Conservation (phyloP, 495 filamentous ascomycete species). For the Podospora bellae-mahoneyi region DNA sequence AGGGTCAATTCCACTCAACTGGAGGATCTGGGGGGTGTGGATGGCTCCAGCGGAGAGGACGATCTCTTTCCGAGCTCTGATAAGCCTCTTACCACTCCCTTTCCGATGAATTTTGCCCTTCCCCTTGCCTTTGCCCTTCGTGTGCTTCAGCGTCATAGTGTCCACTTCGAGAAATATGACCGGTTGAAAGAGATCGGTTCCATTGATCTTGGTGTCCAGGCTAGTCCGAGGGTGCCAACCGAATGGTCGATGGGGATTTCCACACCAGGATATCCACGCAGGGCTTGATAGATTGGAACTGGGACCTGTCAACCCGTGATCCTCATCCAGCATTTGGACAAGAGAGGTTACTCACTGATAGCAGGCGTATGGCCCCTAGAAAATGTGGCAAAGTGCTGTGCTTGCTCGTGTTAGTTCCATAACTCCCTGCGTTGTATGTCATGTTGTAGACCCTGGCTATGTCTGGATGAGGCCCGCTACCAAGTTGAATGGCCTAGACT, state of each 20-base stretch:
- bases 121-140: not conserved
- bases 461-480: slow-evolving; percentile 18
- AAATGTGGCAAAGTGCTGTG: slow-evolving; percentile 10
- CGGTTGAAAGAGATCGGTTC: slow-evolving; percentile 32
- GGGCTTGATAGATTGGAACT: not conserved
- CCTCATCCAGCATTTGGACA: not conserved
- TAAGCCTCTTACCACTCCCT: not conserved
- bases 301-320: not conserved
- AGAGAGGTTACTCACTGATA: not conserved
- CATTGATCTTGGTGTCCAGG: slow-evolving; percentile 11
- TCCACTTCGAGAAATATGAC: slow-evolving; percentile 35
- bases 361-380: not conserved
- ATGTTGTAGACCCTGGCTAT: slow-evolving; percentile 27
- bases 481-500: slow-evolving; percentile 21
- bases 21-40: slow-evolving; percentile 51
- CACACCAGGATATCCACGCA: not conserved
- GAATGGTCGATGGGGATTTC: slow-evolving; percentile 2
- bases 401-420: slow-evolving; percentile 32
- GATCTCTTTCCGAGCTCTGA: slow-evolving; percentile 46
- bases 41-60: slow-evolving; percentile 53
- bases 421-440: slow-evolving; percentile 31
- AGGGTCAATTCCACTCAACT: slow-evolving; percentile 50
- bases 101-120: not conserved
- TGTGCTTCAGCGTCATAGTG: slow-evolving; percentile 25
- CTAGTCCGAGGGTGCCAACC: not conserved